Evolutionary conservation across 805 yeast genomes (phyloP).

Genomic region (Metschnikowia gruessii): DNA sequence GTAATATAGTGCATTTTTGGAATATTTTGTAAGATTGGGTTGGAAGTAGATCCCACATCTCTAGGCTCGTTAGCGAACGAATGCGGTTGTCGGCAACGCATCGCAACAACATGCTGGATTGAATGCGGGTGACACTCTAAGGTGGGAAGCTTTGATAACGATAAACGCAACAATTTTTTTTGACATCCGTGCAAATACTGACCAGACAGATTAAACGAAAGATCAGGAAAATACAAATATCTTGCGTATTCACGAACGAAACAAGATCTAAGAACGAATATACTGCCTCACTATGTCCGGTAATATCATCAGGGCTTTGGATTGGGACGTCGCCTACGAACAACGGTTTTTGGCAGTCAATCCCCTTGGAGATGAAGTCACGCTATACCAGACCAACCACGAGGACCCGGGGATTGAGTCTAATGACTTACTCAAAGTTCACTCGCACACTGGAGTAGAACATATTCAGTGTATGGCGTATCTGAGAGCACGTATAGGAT

Average conservation of each 20-base stretch:
- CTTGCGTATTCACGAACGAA: no score
- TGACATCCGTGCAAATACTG: no score
- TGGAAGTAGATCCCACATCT: no score
- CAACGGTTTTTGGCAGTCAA: slow-evolving; percentile 66
- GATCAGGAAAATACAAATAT: no score
- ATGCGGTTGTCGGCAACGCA: not conserved
- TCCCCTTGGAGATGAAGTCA: slow-evolving; percentile 78
- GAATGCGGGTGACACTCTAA: not conserved
- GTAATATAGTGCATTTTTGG: not conserved
- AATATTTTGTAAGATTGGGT: not conserved
- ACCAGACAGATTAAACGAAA: no score
- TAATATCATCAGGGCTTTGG: slow-evolving; percentile 52
- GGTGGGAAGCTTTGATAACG: not conserved
- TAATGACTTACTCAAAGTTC: slow-evolving; percentile 50
- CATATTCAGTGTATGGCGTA: slow-evolving; percentile 66
- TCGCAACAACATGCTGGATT: not conserved
- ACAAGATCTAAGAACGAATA: not conserved
- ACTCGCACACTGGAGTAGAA: slow-evolving; percentile 60
- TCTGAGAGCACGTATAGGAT: slow-evolving; percentile 52
- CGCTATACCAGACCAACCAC: slow-evolving; percentile 45
- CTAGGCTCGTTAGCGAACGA: not conserved
- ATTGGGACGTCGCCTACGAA: slow-evolving; percentile 56
- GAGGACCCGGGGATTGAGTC: slow-evolving; percentile 47
- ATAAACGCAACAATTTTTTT: not conserved
- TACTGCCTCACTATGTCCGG: slow-evolving; percentile 48